Conservation (phyloP, 2,329 filamentous ascomycete species). For the Colletotrichum endophyticum region DNA sequence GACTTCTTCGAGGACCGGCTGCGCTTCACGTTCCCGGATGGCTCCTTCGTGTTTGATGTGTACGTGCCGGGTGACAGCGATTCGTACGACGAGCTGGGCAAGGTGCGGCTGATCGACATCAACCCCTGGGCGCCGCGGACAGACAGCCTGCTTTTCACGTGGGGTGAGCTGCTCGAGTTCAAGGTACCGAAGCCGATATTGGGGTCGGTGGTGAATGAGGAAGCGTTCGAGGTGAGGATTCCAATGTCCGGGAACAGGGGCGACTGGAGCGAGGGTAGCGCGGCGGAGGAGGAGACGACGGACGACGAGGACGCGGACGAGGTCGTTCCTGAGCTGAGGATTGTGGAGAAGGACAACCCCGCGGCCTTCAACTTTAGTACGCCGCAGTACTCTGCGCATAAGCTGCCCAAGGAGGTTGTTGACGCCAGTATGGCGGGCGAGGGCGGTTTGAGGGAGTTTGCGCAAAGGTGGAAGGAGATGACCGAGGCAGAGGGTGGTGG, state of each 20-base stretch:
- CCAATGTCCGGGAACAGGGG: not conserved
- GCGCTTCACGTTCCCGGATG: conserved; percentile 80
- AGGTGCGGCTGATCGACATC: conserved; percentile 88
- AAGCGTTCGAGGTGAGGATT: conserved; percentile 18
- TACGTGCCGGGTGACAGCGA: conserved; percentile 76
- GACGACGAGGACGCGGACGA: conserved; percentile 48
- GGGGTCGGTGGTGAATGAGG: conserved; percentile 45
- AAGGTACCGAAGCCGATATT: conserved; percentile 64
- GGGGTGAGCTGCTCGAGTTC: conserved; percentile 83
- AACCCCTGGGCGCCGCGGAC: conserved; percentile 94
- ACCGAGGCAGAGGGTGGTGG: conserved; percentile 43
- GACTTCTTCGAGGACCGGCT: conserved; percentile 80
- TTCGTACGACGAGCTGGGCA: conserved; percentile 66
- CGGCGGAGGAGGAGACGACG: conserved; percentile 38
- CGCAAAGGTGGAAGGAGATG: conserved; percentile 73
- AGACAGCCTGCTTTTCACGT: conserved; percentile 87
- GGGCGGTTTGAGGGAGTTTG: conserved; percentile 81
- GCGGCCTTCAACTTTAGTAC: conserved; percentile 87
- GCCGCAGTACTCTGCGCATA: conserved; percentile 92
- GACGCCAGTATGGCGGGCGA: conserved; percentile 71
- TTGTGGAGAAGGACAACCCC: conserved; percentile 84
- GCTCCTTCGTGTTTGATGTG: conserved; percentile 87
- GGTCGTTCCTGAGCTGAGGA: conserved; percentile 72
- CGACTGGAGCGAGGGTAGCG: conserved; percentile 36
- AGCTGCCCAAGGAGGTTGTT: conserved; percentile 92